phyloP scores from a whole-genome alignment of 1,139 yeast species.

The Candida gigantensis region DNA sequence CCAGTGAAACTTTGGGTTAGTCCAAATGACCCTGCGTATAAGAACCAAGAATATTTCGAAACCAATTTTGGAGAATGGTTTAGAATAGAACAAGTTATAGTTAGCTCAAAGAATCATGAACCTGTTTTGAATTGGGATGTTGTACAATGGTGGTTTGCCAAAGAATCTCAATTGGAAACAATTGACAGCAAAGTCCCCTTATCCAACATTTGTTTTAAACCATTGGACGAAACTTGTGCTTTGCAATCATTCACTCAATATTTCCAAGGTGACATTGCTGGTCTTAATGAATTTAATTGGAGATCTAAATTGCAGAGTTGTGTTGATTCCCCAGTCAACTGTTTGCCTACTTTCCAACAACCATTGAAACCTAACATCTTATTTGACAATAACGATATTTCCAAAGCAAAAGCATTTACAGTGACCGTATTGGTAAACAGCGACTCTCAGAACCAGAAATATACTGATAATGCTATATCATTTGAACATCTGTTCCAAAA shows the following conservation, averaged over 20 bases:
- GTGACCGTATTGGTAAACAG: conserved; percentile 65
- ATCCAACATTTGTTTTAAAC: conserved; percentile 81
- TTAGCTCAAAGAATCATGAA: conserved; percentile 68
- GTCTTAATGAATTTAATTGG: conserved; percentile 60
- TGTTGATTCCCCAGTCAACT: conserved; percentile 79
- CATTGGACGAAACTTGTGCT: conserved; percentile 75
- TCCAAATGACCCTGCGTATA: conserved; percentile 68
- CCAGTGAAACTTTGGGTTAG: conserved; percentile 92
- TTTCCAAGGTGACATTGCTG: conserved; percentile 62
- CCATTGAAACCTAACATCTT: conserved; percentile 74
- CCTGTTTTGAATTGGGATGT: conserved; percentile 63
- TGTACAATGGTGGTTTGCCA: conserved; percentile 84
- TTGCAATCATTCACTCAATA: conserved; percentile 92
- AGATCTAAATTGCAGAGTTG: conserved; percentile 53
- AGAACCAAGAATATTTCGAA: conserved; percentile 72
- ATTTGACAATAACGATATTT: conserved; percentile 54
- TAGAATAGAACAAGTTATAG: conserved; percentile 80
- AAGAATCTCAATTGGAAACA: conserved; percentile 55
- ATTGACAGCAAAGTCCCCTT: conserved; percentile 32
- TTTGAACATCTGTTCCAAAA: conserved; percentile 70
- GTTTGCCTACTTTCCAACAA: conserved; percentile 88
- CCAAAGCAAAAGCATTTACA: conserved; percentile 69
- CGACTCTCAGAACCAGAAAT: conserved; percentile 31
- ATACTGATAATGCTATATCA: conserved; percentile 44
- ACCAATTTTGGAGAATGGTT: conserved; percentile 88